phyloP scores from a whole-genome alignment of 2,329 filamentous ascomycete genomes.

The Alternaria atra region DNA sequence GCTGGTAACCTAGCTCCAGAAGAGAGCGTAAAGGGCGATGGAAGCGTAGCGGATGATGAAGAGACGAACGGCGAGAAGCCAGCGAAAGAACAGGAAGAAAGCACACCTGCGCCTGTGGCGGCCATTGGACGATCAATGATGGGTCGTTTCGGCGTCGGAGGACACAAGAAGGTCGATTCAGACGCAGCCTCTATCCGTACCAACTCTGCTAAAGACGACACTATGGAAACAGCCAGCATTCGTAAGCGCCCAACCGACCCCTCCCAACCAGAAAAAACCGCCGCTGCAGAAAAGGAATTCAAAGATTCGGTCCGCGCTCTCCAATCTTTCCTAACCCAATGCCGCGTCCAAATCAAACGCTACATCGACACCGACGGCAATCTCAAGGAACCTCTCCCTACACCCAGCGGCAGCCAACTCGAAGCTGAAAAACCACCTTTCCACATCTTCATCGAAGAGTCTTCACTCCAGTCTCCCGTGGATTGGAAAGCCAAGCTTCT shows the following conservation, averaged over 20 bases:
- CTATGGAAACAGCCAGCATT: conserved; percentile 65
- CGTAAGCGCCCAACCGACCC: conserved; percentile 59
- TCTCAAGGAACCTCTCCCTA: conserved; percentile 65
- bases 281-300: conserved; percentile 79
- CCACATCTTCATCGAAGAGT: conserved; percentile 51
- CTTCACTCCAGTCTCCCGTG: conserved; percentile 44
- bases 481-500: conserved; percentile 77
- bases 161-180: conserved; percentile 57
- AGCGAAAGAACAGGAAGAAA: conserved; percentile 31
- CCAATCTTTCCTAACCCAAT: conserved; percentile 87
- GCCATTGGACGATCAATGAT: conserved; percentile 55
- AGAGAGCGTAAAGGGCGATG: conserved; percentile 59
- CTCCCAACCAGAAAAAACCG: conserved; percentile 59
- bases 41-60: conserved; percentile 47
- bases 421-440: conserved; percentile 54
- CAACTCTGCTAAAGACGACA: conserved; percentile 65
- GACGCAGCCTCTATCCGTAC: conserved; percentile 65
- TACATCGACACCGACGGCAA: conserved; percentile 68
- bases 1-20: conserved; percentile 79
- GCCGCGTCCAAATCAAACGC: conserved; percentile 71
- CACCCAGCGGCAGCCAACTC: conserved; percentile 51
- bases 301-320: conserved; percentile 82
- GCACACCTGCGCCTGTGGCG: conserved; percentile 34
- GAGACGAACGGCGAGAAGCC: conserved; percentile 36
- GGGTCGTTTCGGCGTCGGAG: conserved; percentile 57